phyloP scores from a whole-genome alignment of 306 rosid genomes.

The Cajanus cajan region DNA sequence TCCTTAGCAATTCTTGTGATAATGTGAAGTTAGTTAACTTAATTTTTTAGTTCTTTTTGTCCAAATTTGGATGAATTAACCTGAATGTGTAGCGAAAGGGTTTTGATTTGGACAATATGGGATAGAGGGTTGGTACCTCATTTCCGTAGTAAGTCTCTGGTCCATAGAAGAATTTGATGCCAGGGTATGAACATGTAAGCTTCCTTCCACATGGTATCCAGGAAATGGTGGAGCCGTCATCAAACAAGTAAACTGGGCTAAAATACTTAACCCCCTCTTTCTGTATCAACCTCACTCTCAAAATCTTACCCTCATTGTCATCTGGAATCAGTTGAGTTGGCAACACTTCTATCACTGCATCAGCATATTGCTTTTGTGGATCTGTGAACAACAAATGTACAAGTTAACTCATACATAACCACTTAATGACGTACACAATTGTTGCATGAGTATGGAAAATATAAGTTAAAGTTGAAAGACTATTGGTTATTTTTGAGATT shows the following conservation, averaged over 20 bases:
- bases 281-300: slow-evolving; percentile 89
- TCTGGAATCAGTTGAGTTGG: slow-evolving; percentile 86
- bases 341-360: slow-evolving; percentile 96
- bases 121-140: slow-evolving; percentile 54
- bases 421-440: not conserved
- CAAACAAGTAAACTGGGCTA: slow-evolving; percentile 92
- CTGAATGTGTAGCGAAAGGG: not conserved
- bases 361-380: slow-evolving; percentile 96
- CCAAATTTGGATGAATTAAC: not conserved
- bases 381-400: slow-evolving; percentile 44
- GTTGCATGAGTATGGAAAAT: not conserved
- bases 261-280: slow-evolving; percentile 84
- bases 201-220: slow-evolving; percentile 99
- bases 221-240: slow-evolving; percentile 90
- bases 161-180: slow-evolving; percentile 89
- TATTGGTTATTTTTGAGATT: not conserved
- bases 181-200: slow-evolving; percentile 99
- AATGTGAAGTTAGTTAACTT: not conserved
- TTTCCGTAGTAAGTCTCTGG: slow-evolving; percentile 73
- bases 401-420: not conserved
- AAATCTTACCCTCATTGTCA: slow-evolving; percentile 89
- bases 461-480: not conserved
- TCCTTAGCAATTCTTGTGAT: too few species aligned
- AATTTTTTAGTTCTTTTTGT: not conserved
- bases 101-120: not conserved